Conservation (phyloP, 805 yeast genomes). For the Lipomyces spencermartinsiae region DNA sequence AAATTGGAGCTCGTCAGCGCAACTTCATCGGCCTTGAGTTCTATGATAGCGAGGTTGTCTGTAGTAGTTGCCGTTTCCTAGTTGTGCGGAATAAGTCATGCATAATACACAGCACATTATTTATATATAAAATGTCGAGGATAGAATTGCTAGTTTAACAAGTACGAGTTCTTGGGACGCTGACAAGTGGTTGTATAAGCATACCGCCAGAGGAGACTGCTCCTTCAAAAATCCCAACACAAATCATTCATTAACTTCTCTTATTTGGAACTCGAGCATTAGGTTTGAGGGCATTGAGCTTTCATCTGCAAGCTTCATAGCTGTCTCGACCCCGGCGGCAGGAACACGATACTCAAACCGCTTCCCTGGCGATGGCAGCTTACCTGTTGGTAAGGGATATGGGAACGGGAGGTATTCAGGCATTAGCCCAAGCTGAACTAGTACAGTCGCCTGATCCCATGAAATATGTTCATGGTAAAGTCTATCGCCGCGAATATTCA, state of each 20-base stretch:
- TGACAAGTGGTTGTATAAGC: too few relatives aligned
- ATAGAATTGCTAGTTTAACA: too few relatives aligned
- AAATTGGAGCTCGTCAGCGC: too few relatives aligned
- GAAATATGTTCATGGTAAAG: neutral
- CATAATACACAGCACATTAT: too few relatives aligned
- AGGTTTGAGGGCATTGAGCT: neutral
- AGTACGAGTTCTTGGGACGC: too few relatives aligned
- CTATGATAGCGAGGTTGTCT: too few relatives aligned
- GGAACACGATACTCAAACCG: slow-evolving; percentile 1
- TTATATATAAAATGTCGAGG: too few relatives aligned
- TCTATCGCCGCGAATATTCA: neutral
- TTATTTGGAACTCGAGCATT: neutral
- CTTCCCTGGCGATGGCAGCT: neutral
- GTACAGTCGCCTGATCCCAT: slow-evolving; percentile 1
- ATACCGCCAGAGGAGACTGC: too few relatives aligned
- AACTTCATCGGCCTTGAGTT: too few relatives aligned
- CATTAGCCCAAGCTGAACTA: neutral
- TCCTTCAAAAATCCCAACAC: too few relatives aligned
- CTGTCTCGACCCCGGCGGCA: neutral
- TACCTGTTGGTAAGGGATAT: neutral
- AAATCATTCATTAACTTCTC: slow-evolving; percentile 1
- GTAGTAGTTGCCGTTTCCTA: too few relatives aligned
- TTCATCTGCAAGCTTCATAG: neutral
- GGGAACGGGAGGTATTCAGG: neutral
- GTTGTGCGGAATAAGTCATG: too few relatives aligned